phyloP scores from a whole-genome alignment of 1,139 yeast genomes.

The Pneumocystis oryctolagi region DNA sequence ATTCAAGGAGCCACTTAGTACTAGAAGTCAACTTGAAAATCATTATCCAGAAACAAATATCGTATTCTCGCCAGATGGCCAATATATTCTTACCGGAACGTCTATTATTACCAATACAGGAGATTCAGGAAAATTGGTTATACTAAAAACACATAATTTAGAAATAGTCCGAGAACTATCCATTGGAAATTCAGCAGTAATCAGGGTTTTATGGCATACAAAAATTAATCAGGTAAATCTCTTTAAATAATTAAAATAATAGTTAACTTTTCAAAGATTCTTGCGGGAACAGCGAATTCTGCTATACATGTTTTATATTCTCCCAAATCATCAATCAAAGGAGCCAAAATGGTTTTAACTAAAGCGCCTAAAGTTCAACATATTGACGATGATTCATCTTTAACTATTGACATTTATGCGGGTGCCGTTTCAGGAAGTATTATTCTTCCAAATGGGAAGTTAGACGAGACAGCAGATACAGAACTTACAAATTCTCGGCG shows the following conservation, averaged over 20 bases:
- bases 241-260: constrained; percentile 20
- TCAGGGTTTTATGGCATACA: constrained; percentile 14
- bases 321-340: constrained; percentile 24
- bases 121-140: constrained; percentile 18
- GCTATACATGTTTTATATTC: constrained; percentile 24
- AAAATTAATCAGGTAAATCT: constrained; percentile 12
- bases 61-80: constrained; percentile 21
- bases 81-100: constrained; percentile 20
- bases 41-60: constrained; percentile 17
- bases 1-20: constrained; percentile 23
- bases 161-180: constrained; percentile 19
- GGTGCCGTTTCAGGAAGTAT: constrained; percentile 11
- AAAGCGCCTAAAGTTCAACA: constrained; percentile 26
- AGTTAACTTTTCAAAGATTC: constrained; percentile 16
- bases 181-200: constrained; percentile 13
- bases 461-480: constrained; percentile 3
- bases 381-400: constrained; percentile 24
- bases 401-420: constrained; percentile 23
- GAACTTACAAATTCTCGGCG: constrained; percentile 4
- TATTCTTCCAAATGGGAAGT: constrained; percentile 7
- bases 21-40: constrained; percentile 18
- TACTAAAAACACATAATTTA: constrained; percentile 28
- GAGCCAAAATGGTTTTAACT: constrained; percentile 25
- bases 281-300: constrained; percentile 26
- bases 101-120: constrained; percentile 8